Percentiles rank a stretch among this genome's conserved stretches.
phyloP scores from a whole-genome alignment of 352 stramenopile genomes.

The Phytophthora aleatoria region DNA sequence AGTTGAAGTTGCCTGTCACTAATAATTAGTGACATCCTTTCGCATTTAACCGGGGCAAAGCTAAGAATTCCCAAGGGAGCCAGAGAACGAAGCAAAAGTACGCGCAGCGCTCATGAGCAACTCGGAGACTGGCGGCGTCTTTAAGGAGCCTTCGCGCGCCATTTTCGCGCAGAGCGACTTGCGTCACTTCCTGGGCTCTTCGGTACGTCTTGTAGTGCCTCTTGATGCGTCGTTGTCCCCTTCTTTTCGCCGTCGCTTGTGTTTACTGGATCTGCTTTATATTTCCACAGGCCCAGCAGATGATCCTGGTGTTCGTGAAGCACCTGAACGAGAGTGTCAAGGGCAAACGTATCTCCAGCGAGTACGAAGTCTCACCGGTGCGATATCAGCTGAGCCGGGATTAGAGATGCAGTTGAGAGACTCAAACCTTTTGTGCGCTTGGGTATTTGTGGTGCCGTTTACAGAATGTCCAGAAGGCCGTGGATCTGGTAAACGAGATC shows the following conservation, averaged over 20 bases:
- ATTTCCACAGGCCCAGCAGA: slow-evolving; percentile 66
- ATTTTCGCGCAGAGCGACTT: slow-evolving; percentile 84
- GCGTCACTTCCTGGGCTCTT: slow-evolving; percentile 69
- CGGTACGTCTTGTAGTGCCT: slow-evolving; percentile 34
- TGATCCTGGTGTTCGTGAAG: slow-evolving; percentile 84
- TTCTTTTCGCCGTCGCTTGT: slow-evolving; percentile 1
- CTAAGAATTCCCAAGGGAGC: slow-evolving; percentile 16
- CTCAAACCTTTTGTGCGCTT: background rate
- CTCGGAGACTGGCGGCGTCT: slow-evolving; percentile 30
- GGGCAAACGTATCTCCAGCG: slow-evolving; percentile 59
- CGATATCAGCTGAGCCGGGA: slow-evolving; percentile 8
- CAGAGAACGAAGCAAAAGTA: slow-evolving; percentile 37
- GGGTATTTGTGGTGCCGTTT: slow-evolving; percentile 1
- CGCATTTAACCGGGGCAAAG: slow-evolving; percentile 9
- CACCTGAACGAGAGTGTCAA: slow-evolving; percentile 83
- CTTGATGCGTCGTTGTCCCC: background rate
- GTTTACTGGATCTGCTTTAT: background rate
- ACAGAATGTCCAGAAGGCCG: slow-evolving; percentile 76
- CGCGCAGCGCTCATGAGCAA: slow-evolving; percentile 30
- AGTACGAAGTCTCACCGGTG: slow-evolving; percentile 71
- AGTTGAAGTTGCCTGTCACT: slow-evolving; percentile 26
- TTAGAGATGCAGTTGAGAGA: background rate
- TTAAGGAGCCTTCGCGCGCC: slow-evolving; percentile 64
- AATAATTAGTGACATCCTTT: slow-evolving; percentile 8
- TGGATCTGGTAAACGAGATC: slow-evolving; percentile 68